phyloP scores from a whole-genome alignment of 2,329 filamentous ascomycete species.

The Ceratocystis variospora region DNA sequence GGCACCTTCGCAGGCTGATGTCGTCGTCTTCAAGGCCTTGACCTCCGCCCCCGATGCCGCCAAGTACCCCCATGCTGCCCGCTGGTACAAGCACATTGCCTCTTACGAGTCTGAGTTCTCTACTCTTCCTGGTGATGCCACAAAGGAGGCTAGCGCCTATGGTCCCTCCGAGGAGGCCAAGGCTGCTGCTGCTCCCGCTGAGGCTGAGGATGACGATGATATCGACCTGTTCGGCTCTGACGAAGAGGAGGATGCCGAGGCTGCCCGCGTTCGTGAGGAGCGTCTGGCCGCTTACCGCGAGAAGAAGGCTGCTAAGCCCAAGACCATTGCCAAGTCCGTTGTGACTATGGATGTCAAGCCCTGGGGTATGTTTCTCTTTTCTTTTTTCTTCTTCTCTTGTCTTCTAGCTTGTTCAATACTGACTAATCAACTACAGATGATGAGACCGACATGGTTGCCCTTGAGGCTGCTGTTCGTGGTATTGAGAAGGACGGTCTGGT shows the following conservation, averaged over 20 bases:
- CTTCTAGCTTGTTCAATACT: conserved; percentile 19
- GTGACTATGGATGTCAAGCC: conserved; percentile 96
- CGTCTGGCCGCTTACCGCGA: conserved; percentile 85
- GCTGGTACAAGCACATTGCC: conserved; percentile 98
- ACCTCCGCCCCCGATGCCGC: conserved; percentile 54
- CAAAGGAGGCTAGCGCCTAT: conserved; percentile 78
- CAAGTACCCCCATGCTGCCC: conserved; percentile 86
- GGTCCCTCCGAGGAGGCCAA: conserved; percentile 67
- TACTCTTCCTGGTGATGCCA: conserved; percentile 77
- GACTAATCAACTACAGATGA: conserved; percentile 46
- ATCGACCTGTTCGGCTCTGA: conserved; percentile 89
- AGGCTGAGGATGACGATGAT: conserved; percentile 54
- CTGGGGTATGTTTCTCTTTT: conserved; percentile 65
- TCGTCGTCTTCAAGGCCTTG: conserved; percentile 85
- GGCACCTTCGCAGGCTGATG: conserved; percentile 83
- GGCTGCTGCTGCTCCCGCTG: conserved; percentile 78
- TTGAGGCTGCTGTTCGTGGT: conserved; percentile 66
- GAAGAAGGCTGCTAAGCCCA: conserved; percentile 91
- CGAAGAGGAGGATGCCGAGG: conserved; percentile 87
- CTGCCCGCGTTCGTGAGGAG: conserved; percentile 70
- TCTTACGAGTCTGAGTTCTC: conserved; percentile 87
- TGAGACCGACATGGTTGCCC: conserved; percentile 76
- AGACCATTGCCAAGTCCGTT: conserved; percentile 88
- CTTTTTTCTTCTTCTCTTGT: not conserved
- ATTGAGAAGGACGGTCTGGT: conserved; percentile 90